phyloP scores from a whole-genome alignment of 2,329 filamentous ascomycete species.

The Tolypocladium tropicale region DNA sequence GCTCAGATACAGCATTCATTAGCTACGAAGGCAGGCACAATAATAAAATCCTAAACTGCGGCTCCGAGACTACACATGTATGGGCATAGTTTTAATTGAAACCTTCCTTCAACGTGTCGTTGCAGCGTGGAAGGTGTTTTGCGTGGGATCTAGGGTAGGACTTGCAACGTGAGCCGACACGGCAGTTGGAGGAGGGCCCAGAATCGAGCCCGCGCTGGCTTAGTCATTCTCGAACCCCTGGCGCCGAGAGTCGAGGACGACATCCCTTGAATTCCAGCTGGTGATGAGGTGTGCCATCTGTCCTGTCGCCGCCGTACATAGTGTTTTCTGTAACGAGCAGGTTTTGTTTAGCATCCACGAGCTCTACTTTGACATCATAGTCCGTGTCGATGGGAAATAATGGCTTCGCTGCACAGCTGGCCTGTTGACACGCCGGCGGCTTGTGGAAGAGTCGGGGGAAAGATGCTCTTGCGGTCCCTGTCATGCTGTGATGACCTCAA shows the following conservation, averaged over 20 bases:
- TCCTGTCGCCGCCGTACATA: not conserved
- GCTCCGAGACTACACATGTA: no score
- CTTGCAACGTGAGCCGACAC: no score
- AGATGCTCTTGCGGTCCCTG: not conserved
- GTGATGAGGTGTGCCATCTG: not conserved
- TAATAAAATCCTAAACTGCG: no score
- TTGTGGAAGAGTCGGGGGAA: not conserved
- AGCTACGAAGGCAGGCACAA: no score
- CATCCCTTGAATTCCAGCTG: conserved; percentile 6
- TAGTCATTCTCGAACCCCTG: not conserved
- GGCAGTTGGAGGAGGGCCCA: no score
- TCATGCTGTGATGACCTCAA: not conserved
- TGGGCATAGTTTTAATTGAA: no score
- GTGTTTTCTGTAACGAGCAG: not conserved
- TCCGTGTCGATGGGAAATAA: not conserved
- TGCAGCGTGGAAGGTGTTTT: no score
- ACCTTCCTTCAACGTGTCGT: no score
- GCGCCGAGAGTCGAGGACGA: conserved; percentile 1
- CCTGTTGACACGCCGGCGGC: not conserved
- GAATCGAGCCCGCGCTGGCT: no score
- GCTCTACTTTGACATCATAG: not conserved
- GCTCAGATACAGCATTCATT: no score
- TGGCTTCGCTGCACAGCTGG: not conserved
- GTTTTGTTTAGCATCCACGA: not conserved
- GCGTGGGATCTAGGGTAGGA: no score